Base-by-base conservation (phyloP, 2,329 filamentous ascomycete genomes). In the Venturia effusa region DNA sequence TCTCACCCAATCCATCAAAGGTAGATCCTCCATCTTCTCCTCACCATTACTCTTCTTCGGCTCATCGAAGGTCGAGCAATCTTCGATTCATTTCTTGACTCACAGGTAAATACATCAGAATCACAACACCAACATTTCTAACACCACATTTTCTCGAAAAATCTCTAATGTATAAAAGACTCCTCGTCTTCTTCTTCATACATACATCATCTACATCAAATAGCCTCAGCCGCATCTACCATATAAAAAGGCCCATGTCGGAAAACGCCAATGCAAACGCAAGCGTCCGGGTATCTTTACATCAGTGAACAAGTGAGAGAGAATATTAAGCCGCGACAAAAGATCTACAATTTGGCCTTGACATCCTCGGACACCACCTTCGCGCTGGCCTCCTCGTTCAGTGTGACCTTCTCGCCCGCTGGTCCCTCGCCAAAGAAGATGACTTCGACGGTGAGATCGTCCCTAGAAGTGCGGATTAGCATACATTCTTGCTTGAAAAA, bases 361-460 rank as follows among this genome's bases (percentile, higher is more conserved):
- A 63, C 61, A 39, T 63, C 48, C 22, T 45, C 45, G 15, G 61
- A 57, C 34, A 45, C 74, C 61, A 78, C 77, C 1, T 79, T 74
- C 45, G 88, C 90, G 66, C 88, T 96, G 1, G 94, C 94, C 71
- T 97, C 93, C 67, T 88, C 81, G 75, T 97, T 99, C 65, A 96
- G 75, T 5, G 88, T 84, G 5, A 97, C 88, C 67, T 88, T 87
- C 41, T 92, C 92, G 37, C 83, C 88, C 19, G 57, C 3, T 10
- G 65, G 59, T 41, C 88, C 85, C 69, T 96, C 85, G 66, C 94
- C 94, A 71, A 99, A 99, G 82, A 99, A 99, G 72, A 99, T 96
- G 66, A 99, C 94, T 75, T 99, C 91, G 19, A 99, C 93, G 0
- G 94, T 99, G 67, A 99, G 79, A 73, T 99, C 94, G 73, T 99